phyloP scores from a whole-genome alignment of 352 stramenopile species.

The Pythium guiyangense region DNA sequence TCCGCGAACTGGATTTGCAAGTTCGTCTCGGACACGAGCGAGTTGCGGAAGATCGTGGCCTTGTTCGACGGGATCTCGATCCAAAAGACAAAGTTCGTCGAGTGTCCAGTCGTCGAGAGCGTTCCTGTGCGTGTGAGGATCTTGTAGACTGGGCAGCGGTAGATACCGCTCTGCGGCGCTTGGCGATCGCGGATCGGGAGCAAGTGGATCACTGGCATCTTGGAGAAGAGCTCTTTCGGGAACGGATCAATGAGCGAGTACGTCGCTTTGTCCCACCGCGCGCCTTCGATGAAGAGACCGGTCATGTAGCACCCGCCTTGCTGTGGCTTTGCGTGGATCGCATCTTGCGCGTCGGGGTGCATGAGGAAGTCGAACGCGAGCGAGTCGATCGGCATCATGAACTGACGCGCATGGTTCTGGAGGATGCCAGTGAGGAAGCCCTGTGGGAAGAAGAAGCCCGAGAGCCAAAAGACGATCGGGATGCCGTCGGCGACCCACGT shows the following conservation, averaged over 20 bases:
- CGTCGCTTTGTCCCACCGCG: conserved; percentile 77
- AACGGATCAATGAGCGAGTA: conserved; percentile 84
- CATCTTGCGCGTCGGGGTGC: conserved; percentile 41
- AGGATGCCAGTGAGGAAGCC: conserved; percentile 66
- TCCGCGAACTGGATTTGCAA: conserved; percentile 87
- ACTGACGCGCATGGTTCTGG: conserved; percentile 64
- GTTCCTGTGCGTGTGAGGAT: conserved; percentile 92
- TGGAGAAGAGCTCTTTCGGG: conserved; percentile 91
- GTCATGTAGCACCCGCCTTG: conserved; percentile 88
- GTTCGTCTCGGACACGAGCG: conserved; percentile 93
- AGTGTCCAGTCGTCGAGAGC: conserved; percentile 94
- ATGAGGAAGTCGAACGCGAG: conserved; percentile 82
- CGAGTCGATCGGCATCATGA: conserved; percentile 80
- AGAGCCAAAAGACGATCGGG: conserved; percentile 76
- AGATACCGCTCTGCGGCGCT: conserved; percentile 78
- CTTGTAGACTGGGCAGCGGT: conserved; percentile 95
- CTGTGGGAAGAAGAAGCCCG: conserved; percentile 94
- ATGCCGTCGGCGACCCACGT: conserved; percentile 33
- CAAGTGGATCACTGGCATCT: conserved; percentile 88
- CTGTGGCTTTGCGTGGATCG: conserved; percentile 20
- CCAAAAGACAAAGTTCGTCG: conserved; percentile 98
- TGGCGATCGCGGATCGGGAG: conserved; percentile 79
- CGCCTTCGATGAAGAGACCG: conserved; percentile 90
- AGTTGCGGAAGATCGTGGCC: conserved; percentile 75
- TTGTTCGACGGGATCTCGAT: conserved; percentile 91